Conservation (phyloP, 306 rosid genomes). For the Oxytropis ochrocephala region DNA sequence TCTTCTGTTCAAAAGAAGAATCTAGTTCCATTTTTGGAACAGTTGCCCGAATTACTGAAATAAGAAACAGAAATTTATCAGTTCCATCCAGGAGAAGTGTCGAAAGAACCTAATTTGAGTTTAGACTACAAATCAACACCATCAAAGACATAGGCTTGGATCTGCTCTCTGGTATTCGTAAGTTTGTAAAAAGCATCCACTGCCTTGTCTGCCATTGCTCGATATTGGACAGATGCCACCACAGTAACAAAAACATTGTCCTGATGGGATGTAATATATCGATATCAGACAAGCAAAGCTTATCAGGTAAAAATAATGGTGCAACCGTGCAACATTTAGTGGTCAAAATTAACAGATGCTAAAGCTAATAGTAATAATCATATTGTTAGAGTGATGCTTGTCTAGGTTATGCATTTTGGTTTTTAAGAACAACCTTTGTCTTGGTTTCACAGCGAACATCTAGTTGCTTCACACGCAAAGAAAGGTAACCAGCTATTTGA, state of each 20-base stretch:
- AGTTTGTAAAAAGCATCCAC: conserved; percentile 85
- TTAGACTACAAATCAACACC: conserved; percentile 34
- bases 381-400: conserved; percentile 23
- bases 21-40: conserved; percentile 84
- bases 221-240: conserved; percentile 88
- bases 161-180: conserved; percentile 75
- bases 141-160: conserved; percentile 93
- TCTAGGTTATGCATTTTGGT: conserved; percentile 25
- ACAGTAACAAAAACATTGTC: conserved; percentile 91
- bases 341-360: not conserved
- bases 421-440: conserved; percentile 57
- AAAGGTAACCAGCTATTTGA: conserved; percentile 72
- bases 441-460: conserved; percentile 88
- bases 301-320: not conserved
- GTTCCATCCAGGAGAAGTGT: not conserved
- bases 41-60: conserved; percentile 72
- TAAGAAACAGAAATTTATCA: conserved; percentile 3
- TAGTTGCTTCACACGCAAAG: conserved; percentile 84
- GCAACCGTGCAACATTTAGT: not conserved
- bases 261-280: conserved; percentile 26
- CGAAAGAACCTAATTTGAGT: not conserved
- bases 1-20: conserved; percentile 81
- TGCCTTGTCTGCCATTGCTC: conserved; percentile 73
- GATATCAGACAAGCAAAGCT: not conserved
- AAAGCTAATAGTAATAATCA: not conserved